Base-by-base conservation (phyloP, 768 basidiomycete species). In the Boletus insuetus region DNA sequence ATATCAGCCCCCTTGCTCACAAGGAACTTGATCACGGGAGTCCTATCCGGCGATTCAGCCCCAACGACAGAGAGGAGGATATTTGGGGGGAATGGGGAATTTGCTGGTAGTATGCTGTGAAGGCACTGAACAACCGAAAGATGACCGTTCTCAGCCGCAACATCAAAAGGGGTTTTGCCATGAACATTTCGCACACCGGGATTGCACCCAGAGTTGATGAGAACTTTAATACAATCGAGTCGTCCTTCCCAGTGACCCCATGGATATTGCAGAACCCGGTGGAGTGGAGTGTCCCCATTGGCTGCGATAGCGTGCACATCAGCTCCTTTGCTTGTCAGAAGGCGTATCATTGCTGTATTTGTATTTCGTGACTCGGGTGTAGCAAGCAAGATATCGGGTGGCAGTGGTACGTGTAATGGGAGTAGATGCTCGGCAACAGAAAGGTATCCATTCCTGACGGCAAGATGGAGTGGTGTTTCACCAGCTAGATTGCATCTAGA, bases 1-100 rank as follows among this genome's bases (percentile, higher is more conserved):
- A 54, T 3, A 14, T 58, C 34, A 9, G 43, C 52, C 1, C 57
- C 60, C 3, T 42, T 49, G 12, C 31, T 6, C 17, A 63, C 24
- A 22, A 63, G 22, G 19, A 53, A 49, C 4, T 38, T 53, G 19
- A 57, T 38, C 13, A 51, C 17, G 1, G 19, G 4, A 6, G 9
- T 22, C 11, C 11, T 35, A 13, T 5, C 13, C 14, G 34, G 12
- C 14, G 34, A 11, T 12, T 14, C 12, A 11, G 5, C 12, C 13
- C 11, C 11, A 13, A 3, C 34, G 29, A 24, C 16, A 1, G 9
- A 29, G 0, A 20, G 29, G 26, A 55, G 42, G 29, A 55, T 32
- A 1, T 42, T 6, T 12, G 3, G 14, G 34, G 34, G 34, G 4
- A 35, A 35, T 14, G 14, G 34, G 14, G 34, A 35, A 14, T 11